Evolutionary conservation across 2,329 filamentous ascomycete species (phyloP).

Genomic region (Colletotrichum camelliae): DNA sequence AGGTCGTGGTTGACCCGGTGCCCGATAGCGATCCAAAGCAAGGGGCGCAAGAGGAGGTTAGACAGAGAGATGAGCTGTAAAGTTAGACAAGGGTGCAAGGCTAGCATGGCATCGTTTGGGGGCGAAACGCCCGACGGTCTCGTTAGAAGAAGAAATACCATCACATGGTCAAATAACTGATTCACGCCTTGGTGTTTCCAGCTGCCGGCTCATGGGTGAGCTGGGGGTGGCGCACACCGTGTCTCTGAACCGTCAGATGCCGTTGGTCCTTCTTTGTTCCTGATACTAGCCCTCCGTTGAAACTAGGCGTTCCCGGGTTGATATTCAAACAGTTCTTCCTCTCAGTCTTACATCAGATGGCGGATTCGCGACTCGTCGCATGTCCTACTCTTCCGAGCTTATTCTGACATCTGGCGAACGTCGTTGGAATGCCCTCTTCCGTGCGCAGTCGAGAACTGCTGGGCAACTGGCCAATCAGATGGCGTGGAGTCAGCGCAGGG

Average conservation of each 20-base stretch:
- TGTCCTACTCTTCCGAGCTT: not conserved
- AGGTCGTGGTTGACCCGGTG: not conserved
- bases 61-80: constrained; percentile 16
- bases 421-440: not conserved
- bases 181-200: not conserved
- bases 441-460: not conserved
- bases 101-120: not conserved
- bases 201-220: not conserved
- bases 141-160: constrained; percentile 5
- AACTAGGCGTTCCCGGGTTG: not conserved
- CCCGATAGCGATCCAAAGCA: constrained; percentile 28
- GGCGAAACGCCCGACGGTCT: not conserved
- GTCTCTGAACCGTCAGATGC: not conserved
- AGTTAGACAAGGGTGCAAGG: not conserved
- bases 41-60: constrained; percentile 15
- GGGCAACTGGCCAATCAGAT: not conserved
- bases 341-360: not conserved
- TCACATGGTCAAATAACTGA: not conserved
- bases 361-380: not conserved
- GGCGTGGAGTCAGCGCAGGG: not conserved
- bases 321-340: not conserved
- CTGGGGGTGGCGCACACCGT: not conserved
- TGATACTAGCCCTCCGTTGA: not conserved
- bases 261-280: not conserved
- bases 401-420: not conserved